Base-by-base conservation (phyloP, 352 stramenopile genomes). In the Pythium brachiatum region DNA sequence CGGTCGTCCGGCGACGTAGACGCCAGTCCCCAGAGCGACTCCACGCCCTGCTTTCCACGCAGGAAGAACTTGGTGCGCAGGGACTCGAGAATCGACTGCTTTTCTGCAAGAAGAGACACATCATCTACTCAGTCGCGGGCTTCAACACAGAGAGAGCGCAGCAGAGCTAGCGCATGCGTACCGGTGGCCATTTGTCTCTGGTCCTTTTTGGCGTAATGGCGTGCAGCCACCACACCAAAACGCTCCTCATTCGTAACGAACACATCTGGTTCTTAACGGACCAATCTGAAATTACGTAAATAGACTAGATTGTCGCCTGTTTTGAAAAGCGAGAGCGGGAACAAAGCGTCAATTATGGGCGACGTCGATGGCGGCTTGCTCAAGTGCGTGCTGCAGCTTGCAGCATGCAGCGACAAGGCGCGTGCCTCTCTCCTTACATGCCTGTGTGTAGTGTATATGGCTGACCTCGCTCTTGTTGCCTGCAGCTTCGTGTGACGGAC, bases 41-140 rank as follows among this genome's bases (percentile, higher is more conserved):
- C 86, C n/a, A 95, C 70, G 56, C 84, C 81, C 53, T 72, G 48
- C 69, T 86, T 92, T 55, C 84, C 81, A 50, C 86, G 86, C 57
- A 94, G 66, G 69, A 93, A 95, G 61, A 95, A 83, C 74, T 95
- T 95, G 60, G 83, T 94, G 61, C 80, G 80, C 48, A 82, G 66
- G 54, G 56, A 59, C 44, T 54, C 53, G 21, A 71, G 46, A 20
- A 71, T 7, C 38, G 63, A 70, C 25, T 64, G 48, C 4, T 58
- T 65, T 23, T 65, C 56, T 65, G 32, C 52, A 60, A 60, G 58
- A 32, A 47, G 38, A 53, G 20, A 11, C 11, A 26, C 27, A 15
- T 7, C 2, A 54, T 56, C 31, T 39, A 32, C 7, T 60, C 39
- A 47, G 25, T 34, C 9, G 21, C 34, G 27, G n/a, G 29, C n/a